Evolutionary conservation across 495 filamentous ascomycete species (phyloP), one percentile per base, ranked within the genome.

Genomic region (Endocarpon pusillum): DNA sequence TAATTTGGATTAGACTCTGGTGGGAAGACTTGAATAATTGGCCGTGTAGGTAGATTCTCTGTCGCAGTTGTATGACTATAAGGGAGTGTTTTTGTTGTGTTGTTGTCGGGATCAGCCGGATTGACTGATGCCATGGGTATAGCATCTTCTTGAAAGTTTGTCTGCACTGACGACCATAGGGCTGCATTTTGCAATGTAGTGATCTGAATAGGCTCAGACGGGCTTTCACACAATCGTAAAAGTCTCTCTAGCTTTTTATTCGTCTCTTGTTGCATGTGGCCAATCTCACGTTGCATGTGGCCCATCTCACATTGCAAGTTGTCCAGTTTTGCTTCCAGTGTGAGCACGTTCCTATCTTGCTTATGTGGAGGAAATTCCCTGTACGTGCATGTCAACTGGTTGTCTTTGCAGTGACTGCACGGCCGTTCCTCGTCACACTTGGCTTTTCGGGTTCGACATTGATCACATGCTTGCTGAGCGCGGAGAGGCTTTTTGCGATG

Each of bases 1-100:
- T 82, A 84, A 38, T 68, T n/a, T n/a, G n/a, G n/a, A n/a, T n/a
- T n/a, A n/a, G n/a, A n/a, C n/a, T n/a, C n/a, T n/a, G n/a, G n/a
- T n/a, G n/a, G n/a, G 32, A 84, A 50, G 3, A 52, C 53, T 29
- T 65, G 53, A 23, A 85, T 81, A 0, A 71, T 67, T 0, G 61
- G 64, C 74, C 76, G 83, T 33, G 69, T 64, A n/a, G 85, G 59
- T 10, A 91, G 55, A 34, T 79, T 69, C 24, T 84, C 78, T 1
- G 84, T 81, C 17, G 79, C 71, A 0, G 82, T 91, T 2, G 78
- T 82, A 46, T 93, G 84, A 23, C 83, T 78, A 3, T 69, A 61
- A 0, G 78, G 77, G 30, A 91, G 78, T 2, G 71, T 69, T 11
- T 73, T 61, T 19, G 66, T 63, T 29, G 66, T 68, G 23, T 60